Percentiles rank a stretch among this genome's conserved stretches.
phyloP scores from a whole-genome alignment of 225 moss, liverwort and hornwort species.

The Straminergon stramineum region DNA sequence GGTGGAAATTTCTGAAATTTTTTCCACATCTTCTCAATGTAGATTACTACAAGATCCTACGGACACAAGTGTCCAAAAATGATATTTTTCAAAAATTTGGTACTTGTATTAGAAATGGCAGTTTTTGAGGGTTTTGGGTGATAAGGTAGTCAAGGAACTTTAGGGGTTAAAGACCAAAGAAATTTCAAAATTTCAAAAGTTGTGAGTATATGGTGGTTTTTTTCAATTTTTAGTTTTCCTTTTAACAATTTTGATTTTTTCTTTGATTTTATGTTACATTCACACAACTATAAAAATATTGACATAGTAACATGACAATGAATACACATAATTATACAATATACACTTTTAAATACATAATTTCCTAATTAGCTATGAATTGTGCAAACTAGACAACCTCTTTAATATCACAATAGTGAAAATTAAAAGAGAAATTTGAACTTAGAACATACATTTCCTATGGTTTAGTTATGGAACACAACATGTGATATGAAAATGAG shows the following conservation, averaged over 20 bases:
- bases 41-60: too few species aligned
- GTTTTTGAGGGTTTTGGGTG: too few species aligned
- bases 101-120: too few species aligned
- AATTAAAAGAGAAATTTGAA: background rate
- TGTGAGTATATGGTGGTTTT: rapidly evolving
- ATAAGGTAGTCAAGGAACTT: too few species aligned
- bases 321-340: background rate
- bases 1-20: too few species aligned
- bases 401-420: background rate
- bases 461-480: background rate
- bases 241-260: background rate
- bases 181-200: background rate
- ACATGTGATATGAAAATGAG: background rate
- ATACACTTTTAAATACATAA: background rate
- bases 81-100: too few species aligned
- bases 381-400: background rate
- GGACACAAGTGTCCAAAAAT: too few species aligned
- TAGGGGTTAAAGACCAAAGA: rapidly evolving
- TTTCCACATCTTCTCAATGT: too few species aligned
- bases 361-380: background rate
- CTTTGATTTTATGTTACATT: too few species aligned
- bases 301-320: rapidly evolving
- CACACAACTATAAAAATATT: too few species aligned
- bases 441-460: rapidly evolving
- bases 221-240: background rate